Percentiles rank a stretch among this genome's conserved stretches.
Conservation (phyloP, 2,329 filamentous ascomycete genomes). For the Colletotrichum shisoi region DNA sequence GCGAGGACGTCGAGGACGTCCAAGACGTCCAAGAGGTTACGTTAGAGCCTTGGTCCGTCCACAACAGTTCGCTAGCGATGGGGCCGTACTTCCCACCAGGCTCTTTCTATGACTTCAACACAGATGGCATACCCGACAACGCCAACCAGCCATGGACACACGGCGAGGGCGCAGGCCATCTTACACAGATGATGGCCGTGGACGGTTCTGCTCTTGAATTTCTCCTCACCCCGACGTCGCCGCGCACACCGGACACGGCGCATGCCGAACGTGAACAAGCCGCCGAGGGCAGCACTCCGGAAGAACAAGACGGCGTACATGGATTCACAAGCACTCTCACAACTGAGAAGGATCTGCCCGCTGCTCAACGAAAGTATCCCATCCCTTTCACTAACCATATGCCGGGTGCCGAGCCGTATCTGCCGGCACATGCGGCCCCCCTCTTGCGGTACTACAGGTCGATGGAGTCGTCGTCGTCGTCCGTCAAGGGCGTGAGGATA, state of each 20-base stretch:
- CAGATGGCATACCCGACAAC: constrained; percentile 7
- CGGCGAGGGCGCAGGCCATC: constrained; percentile 6
- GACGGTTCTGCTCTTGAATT: constrained; percentile 14
- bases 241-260: constrained; percentile 2
- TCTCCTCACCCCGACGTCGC: not conserved
- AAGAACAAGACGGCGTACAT: not conserved
- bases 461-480: constrained; percentile 45
- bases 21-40: constrained; percentile 11
- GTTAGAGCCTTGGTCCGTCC: constrained; percentile 23
- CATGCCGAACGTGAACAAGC: not conserved
- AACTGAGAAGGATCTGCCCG: not conserved
- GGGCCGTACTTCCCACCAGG: constrained; percentile 13
- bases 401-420: constrained; percentile 4
- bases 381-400: constrained; percentile 11
- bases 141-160: constrained; percentile 21
- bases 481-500: constrained; percentile 47
- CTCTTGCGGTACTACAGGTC: constrained; percentile 46
- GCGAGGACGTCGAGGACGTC: constrained; percentile 5
- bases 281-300: not conserved
- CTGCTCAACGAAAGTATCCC: not conserved
- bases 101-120: not conserved
- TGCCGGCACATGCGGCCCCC: constrained; percentile 41
- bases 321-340: not conserved
- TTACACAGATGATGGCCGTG: constrained; percentile 18
- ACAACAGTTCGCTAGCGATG: constrained; percentile 4